Evolutionary conservation across 2,329 filamentous ascomycete species (phyloP), one percentile per base, ranked within the genome.

Genomic region (Sporothrix sp.): DNA sequence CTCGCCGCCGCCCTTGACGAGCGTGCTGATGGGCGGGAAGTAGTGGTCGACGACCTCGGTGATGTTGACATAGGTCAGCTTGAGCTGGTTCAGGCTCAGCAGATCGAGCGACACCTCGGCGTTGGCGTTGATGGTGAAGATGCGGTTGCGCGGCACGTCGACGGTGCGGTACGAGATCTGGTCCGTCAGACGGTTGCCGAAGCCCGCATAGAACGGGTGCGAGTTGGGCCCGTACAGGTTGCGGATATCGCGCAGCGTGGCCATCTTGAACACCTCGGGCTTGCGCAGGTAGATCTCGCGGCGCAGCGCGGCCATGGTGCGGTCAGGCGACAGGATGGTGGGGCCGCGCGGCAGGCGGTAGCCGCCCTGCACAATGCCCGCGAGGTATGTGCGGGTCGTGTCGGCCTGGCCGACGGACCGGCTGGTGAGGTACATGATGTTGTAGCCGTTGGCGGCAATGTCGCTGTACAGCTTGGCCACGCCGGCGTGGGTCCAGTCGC

Each of bases 201-300:
- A 98, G 0, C 93, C 93, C 10, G 94, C 94, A 61, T 95, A 97
- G 63, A 98, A 98, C 0, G 93, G 91, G 16, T 83, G 88, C 37
- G 79, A 74, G 23, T 85, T 81, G 0, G 79, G 74, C 3, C 81
- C 83, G 62, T 96, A 98, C 0, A 98, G 75, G 52, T 84, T 87
- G 63, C 90, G 82, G 59, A 98, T 97, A 65, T 98, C 93, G 36
- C 93, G 82, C 18, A 98, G 71, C 56, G 93, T 98, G 2, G 93
- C 89, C 94, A 98, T 98, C 69, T 98, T 98, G 79, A 98, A 98
- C 7, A 98, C 88, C 63, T 98, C 90, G 0, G 93, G 94, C 65
- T 98, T 97, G 48, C 93, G 81, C 23, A 98, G 75, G 64, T 98
- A 98, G 6, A 98, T 81, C 65, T 98, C 93, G 43, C 93, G 82